Conservation (phyloP, 2,329 filamentous ascomycete species). For the Monosporascus ibericus region DNA sequence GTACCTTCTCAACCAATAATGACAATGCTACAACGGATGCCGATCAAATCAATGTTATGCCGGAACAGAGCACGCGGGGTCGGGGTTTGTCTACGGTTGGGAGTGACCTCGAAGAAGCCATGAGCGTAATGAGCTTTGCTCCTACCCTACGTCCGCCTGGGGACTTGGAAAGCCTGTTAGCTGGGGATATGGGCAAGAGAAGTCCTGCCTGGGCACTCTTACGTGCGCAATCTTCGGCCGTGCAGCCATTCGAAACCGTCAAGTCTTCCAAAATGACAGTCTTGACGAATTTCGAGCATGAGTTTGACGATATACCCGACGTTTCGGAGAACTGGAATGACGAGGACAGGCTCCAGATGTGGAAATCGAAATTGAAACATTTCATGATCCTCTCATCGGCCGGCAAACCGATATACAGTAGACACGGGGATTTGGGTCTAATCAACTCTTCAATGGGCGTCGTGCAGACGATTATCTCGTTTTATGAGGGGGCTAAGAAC, state of each 20-base stretch:
- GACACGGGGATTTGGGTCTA: slow-evolving; percentile 83
- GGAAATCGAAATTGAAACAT: slow-evolving; percentile 93
- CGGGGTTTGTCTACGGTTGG: slow-evolving; percentile 21
- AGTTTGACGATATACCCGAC: slow-evolving; percentile 72
- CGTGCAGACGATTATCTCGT: slow-evolving; percentile 95
- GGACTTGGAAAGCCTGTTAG: slow-evolving; percentile 77
- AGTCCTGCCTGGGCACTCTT: slow-evolving; percentile 65
- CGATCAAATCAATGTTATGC: slow-evolving; percentile 27
- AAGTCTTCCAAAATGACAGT: slow-evolving; percentile 37
- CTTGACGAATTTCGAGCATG: slow-evolving; percentile 62
- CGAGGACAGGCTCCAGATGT: slow-evolving; percentile 60
- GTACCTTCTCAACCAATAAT: slow-evolving; percentile 48
- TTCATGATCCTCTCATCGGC: slow-evolving; percentile 95
- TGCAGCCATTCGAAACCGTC: slow-evolving; percentile 55
- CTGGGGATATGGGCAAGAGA: slow-evolving; percentile 60
- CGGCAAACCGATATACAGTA: slow-evolving; percentile 94
- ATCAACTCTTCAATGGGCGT: slow-evolving; percentile 94
- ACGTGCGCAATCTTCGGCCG: slow-evolving; percentile 52
- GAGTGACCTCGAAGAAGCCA: slow-evolving; percentile 54
- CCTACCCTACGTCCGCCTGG: slow-evolving; percentile 57
- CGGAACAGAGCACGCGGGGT: slow-evolving; percentile 10
- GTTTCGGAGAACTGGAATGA: slow-evolving; percentile 38
- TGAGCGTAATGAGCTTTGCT: slow-evolving; percentile 61
- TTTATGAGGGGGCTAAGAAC: slow-evolving; percentile 78
- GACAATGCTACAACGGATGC: slow-evolving; percentile 20